Evolutionary conservation across 768 basidiomycete species (phyloP), one percentile per base, ranked within the genome.

Genomic region (Pisolithus orientalis): DNA sequence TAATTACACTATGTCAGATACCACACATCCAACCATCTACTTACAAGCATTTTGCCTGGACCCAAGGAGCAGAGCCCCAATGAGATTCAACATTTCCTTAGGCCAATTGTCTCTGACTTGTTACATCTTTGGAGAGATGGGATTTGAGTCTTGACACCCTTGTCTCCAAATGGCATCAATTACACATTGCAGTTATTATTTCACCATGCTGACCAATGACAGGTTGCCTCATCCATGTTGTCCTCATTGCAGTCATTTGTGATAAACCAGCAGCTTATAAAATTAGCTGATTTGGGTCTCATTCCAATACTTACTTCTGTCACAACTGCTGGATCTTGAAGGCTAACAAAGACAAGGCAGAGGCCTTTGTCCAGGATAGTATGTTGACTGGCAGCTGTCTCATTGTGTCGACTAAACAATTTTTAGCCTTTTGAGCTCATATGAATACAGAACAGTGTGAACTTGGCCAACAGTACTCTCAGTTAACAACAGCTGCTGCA

Each of bases 201-300:
- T 17, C n/a, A 8, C 16, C 25, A 17, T 42, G n/a, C 28, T 29
- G 28, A 3, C 28, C 28, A 4, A 29, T 29, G 3, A 29, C 50
- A 51, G 52, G 70, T 0, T 63, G 66, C 0, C 60, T 60, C 0
- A 60, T 72, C 10, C 58, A 68, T 0, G 60, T 72, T 1, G 60
- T 65, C 1, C 57, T 73, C 0, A 60, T 72, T 4, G 66, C 64
- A 1, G 58, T 75, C n/a, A 54, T 67, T 9, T 75, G 72, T 39
- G 67, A 73, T 44, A 70, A 73, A 39, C 72, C 70, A 0, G 73
- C 72, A 3, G 68, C 68, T 1, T 67, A 69, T 48, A 73, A 73
- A 46, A 32, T 70, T 0, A 62, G 58, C 1, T 65, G 68, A 0
- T 69, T 63, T 46, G 65, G 62, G 0, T 60, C 66, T 0, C 68